Evolutionary conservation across 2,329 filamentous ascomycete genomes (phyloP).

Genomic region (Alternaria arborescens): DNA sequence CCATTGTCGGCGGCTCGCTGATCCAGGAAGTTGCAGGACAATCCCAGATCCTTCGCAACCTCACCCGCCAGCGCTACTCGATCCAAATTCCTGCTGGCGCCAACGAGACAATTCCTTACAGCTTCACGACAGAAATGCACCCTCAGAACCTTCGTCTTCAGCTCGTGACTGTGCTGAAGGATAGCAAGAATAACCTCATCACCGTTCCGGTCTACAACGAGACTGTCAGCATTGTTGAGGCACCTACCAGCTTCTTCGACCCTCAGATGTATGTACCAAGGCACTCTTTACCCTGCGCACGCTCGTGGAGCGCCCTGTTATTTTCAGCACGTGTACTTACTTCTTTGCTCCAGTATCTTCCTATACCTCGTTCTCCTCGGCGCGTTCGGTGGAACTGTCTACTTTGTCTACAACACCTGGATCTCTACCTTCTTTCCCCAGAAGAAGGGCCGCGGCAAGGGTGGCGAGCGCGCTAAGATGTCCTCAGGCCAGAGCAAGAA

Average conservation of each 20-base stretch:
- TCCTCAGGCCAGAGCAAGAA: constrained; percentile 72
- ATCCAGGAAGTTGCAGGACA: constrained; percentile 65
- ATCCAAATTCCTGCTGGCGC: constrained; percentile 77
- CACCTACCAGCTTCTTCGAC: constrained; percentile 89
- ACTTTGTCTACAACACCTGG: constrained; percentile 99
- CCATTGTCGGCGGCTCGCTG: constrained; percentile 79
- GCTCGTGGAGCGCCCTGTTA: neutral
- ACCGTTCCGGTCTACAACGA: constrained; percentile 83
- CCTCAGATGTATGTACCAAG: constrained; percentile 81
- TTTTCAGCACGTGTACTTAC: constrained; percentile 7
- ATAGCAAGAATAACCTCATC: constrained; percentile 72
- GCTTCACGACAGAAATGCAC: constrained; percentile 89
- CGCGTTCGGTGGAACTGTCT: constrained; percentile 80
- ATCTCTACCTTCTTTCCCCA: constrained; percentile 95
- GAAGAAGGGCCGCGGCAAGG: constrained; percentile 67
- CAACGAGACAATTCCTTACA: constrained; percentile 79
- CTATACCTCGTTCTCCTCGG: constrained; percentile 89
- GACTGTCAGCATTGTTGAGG: constrained; percentile 86
- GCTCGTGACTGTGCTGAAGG: constrained; percentile 76
- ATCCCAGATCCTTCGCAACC: constrained; percentile 76
- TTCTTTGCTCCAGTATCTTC: constrained; percentile 76
- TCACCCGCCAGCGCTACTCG: constrained; percentile 79
- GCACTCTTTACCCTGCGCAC: neutral
- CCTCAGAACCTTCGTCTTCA: constrained; percentile 86
- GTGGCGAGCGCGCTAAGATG: constrained; percentile 71